A percentile compares a stretch with the other conserved stretches of the same genome.
Evolutionary conservation across 2,329 filamentous ascomycete species (phyloP).

Genomic region (Graphiopsis chlorocephala): DNA sequence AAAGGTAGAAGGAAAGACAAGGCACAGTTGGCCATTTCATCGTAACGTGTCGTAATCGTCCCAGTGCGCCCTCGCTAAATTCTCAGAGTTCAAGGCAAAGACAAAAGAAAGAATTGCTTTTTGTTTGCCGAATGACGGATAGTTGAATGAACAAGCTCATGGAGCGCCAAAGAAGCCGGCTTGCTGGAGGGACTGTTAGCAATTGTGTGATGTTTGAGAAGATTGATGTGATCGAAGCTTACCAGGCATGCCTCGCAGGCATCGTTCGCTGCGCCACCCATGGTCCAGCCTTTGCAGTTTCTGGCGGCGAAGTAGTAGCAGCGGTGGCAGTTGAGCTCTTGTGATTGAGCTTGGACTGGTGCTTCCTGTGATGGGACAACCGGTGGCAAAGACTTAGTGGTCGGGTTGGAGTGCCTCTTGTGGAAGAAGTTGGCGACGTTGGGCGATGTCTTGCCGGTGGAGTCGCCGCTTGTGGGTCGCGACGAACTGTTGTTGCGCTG

Average conservation of each 20-base stretch:
- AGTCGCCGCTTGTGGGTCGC: conserved; percentile 1
- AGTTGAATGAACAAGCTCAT: neutral
- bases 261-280: conserved; percentile 33
- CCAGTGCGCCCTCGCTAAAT: conserved; percentile 9
- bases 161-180: conserved; percentile 31
- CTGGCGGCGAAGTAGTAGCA: conserved; percentile 38
- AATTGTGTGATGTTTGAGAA: neutral
- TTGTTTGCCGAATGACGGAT: neutral
- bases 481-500: conserved; percentile 10
- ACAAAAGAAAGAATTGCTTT: neutral
- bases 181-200: conserved; percentile 23
- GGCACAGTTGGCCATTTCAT: neutral
- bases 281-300: conserved; percentile 37
- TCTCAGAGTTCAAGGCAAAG: neutral
- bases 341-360: conserved; percentile 8
- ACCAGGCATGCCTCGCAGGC: conserved; percentile 33
- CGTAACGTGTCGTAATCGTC: neutral
- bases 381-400: conserved; percentile 16
- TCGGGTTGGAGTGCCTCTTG: conserved; percentile 8
- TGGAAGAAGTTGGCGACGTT: neutral
- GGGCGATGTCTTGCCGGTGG: conserved; percentile 5
- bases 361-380: conserved; percentile 17
- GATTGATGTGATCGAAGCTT: conserved; percentile 7
- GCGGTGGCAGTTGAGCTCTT: conserved; percentile 34
- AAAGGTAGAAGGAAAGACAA: neutral